Evolutionary conservation across 805 yeast species (phyloP).

Genomic region (Candida koratica): DNA sequence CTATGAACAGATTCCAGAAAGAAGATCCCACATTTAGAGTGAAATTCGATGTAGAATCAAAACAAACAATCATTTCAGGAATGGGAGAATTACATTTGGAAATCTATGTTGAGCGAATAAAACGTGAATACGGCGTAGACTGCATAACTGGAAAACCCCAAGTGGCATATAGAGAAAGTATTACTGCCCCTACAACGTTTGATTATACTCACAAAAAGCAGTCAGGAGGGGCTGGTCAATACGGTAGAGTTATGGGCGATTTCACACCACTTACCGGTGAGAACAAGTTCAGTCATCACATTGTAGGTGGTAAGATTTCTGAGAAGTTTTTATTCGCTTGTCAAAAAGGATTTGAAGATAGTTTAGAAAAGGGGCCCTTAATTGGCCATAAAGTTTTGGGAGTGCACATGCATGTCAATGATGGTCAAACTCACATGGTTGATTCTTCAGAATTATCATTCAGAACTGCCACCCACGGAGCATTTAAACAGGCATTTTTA

Average conservation of each 20-base stretch:
- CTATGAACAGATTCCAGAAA: slow-evolving; percentile 94
- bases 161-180: slow-evolving; percentile 95
- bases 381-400: slow-evolving; percentile 93
- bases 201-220: slow-evolving; percentile 97
- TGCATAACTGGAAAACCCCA: slow-evolving; percentile 96
- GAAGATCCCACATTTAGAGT: slow-evolving; percentile 99
- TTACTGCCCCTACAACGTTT: slow-evolving; percentile 65
- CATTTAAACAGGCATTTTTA: slow-evolving; percentile 87
- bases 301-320: slow-evolving; percentile 96
- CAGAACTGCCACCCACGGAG: slow-evolving; percentile 86
- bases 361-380: slow-evolving; percentile 93
- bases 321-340: slow-evolving; percentile 94
- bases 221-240: slow-evolving; percentile 99
- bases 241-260: slow-evolving; percentile 90
- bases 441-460: slow-evolving; percentile 96
- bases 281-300: slow-evolving; percentile 76
- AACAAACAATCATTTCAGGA: slow-evolving; percentile 92
- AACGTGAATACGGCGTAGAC: slow-evolving; percentile 93
- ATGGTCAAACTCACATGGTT: slow-evolving; percentile 96
- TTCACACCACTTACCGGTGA: slow-evolving; percentile 61
- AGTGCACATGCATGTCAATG: slow-evolving; percentile 87
- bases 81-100: slow-evolving; percentile 98
- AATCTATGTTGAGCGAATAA: slow-evolving; percentile 97
- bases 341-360: slow-evolving; percentile 92
- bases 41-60: slow-evolving; percentile 81